A percentile compares a stretch with the other conserved stretches of the same genome.
Evolutionary conservation across 108 stramenopile species (phyloP).

Genomic region (Nitzschia putrida): DNA sequence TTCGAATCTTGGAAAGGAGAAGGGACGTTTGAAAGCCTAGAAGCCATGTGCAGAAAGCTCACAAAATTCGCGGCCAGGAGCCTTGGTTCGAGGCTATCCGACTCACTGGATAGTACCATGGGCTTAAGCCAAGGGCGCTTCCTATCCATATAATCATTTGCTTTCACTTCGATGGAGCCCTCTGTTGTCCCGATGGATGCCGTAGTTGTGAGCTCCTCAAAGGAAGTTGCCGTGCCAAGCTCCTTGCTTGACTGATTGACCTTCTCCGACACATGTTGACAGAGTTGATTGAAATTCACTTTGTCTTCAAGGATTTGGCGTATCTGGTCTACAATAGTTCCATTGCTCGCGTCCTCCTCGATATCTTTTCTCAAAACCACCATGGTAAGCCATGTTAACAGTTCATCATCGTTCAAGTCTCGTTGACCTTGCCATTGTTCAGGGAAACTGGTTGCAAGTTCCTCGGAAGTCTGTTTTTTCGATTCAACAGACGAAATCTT

Average conservation of each 20-base stretch:
- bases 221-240: conserved; percentile 7
- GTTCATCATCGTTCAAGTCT: conserved; percentile 6
- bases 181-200: background rate
- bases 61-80: conserved; percentile 71
- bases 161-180: conserved; percentile 13
- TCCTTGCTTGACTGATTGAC: conserved; percentile 34
- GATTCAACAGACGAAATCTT: too few relatives aligned
- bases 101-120: conserved; percentile 23
- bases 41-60: conserved; percentile 54
- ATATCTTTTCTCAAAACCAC: conserved; percentile 16
- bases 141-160: conserved; percentile 13
- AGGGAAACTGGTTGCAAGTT: too few relatives aligned
- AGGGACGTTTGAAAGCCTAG: conserved; percentile 38
- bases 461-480: too few relatives aligned
- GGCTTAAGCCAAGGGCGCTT: conserved; percentile 37
- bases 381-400: conserved; percentile 27
- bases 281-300: conserved; percentile 59
- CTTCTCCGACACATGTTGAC: conserved; percentile 42
- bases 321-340: conserved; percentile 5
- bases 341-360: conserved; percentile 4
- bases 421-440: too few relatives aligned
- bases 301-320: conserved; percentile 40
- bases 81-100: conserved; percentile 17
- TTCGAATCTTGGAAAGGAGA: conserved; percentile 58
- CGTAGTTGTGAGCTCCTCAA: conserved; percentile 1